A percentile compares a stretch with the other conserved stretches of the same genome.
Conservation (phyloP, 352 stramenopile species). For the Globisporangium solare region DNA sequence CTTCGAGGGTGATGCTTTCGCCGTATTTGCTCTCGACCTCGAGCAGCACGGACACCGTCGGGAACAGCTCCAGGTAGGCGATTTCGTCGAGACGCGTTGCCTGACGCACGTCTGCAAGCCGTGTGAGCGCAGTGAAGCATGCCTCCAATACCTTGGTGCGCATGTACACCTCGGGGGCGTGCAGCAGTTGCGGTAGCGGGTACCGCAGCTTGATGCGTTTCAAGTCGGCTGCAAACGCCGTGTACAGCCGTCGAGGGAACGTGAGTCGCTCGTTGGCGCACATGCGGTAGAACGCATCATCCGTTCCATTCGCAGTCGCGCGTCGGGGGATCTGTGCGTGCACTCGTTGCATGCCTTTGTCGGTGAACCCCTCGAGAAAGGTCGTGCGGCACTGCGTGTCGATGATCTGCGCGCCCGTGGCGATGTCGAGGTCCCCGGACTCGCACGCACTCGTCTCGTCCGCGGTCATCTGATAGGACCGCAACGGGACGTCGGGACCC, state of each 20-base stretch:
- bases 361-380: constrained; percentile 78
- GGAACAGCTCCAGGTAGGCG: constrained; percentile 71
- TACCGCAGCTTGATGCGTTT: constrained; percentile 89
- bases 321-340: constrained; percentile 34
- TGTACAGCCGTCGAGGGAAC: constrained; percentile 84
- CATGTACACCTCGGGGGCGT: constrained; percentile 88
- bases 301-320: constrained; percentile 23
- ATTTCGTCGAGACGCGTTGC: constrained; percentile 45
- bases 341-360: constrained; percentile 46
- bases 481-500: constrained; percentile 39
- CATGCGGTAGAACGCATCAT: constrained; percentile 40
- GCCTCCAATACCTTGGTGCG: constrained; percentile 75
- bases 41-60: constrained; percentile 64
- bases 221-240: constrained; percentile 80
- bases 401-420: constrained; percentile 86
- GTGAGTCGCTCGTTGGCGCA: constrained; percentile 65
- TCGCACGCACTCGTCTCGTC: constrained; percentile 49
- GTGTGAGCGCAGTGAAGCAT: constrained; percentile 74
- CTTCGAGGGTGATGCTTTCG: constrained; percentile 85
- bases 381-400: constrained; percentile 85
- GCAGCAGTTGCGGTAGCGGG: constrained; percentile 61
- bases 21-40: constrained; percentile 91
- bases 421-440: constrained; percentile 63
- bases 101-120: constrained; percentile 62
- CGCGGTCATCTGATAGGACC: constrained; percentile 75